Base-by-base conservation (phyloP, 176 grass and related monocot species). In the Oryza longistaminata region DNA sequence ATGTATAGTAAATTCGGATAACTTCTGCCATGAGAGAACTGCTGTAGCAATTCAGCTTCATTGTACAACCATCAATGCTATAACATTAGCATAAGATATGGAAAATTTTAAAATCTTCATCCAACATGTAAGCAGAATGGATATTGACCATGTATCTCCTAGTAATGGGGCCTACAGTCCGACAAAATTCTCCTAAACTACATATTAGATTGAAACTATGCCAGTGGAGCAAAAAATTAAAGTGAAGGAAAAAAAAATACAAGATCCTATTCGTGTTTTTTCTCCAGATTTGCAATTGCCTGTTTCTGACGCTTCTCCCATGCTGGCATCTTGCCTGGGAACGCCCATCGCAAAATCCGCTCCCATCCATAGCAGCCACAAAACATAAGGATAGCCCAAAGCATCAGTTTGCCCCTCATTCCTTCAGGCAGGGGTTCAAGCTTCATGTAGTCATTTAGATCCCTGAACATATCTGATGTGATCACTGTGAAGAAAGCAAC, bases 401-500 rank as follows among this genome's bases (percentile, higher is more conserved):
- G 48, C 93, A 99, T 78, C 82, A 99, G 37, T 83, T 99, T 92
- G 60, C 81, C 89, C 75, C 96, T 94, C 91, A 99, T 94, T 71
- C 88, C 91, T 71, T 94, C 96, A 3, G 93, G 93, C 68, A 99
- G 71, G 9, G 91, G 91, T 33, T 84, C 96, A 14, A 99, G 84
- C 76, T 94, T 90, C 92, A 99, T 88, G 39, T 92, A 99, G 73
- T 92, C 86, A 73, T 99, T 99, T 65, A 99, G 81, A 83, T 88
- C 87, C 88, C 96, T 93, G 62, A 99, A 94, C 90, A 96, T 83
- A 81, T 99, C 93, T 58, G 91, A 94, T 17, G 96, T 98, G 81
- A 99, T 99, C 37, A 99, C 86, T 67, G 83, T 88, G 79, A 99
- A 99, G 84, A 99, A 99, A 74, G 70, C 96, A 22, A 99, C 96